phyloP scores from a whole-genome alignment of 2,329 filamentous ascomycete species.

The Teratosphaeriaceae sp. region DNA sequence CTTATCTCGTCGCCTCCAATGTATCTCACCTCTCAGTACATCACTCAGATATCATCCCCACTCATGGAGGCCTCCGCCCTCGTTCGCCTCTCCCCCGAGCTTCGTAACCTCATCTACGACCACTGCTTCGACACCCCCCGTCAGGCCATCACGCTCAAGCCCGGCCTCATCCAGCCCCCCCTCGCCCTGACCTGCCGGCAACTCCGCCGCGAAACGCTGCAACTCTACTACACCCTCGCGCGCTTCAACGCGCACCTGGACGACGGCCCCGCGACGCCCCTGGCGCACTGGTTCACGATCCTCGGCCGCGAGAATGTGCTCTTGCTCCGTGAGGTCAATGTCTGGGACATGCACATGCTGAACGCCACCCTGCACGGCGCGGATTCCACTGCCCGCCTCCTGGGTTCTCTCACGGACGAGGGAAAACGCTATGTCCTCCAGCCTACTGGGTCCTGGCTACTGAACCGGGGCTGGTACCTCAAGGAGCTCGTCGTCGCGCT shows the following conservation, averaged over 20 bases:
- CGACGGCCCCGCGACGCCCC: constrained; percentile 18
- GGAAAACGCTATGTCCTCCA: constrained; percentile 11
- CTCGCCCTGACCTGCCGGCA: constrained; percentile 18
- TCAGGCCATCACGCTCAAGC: constrained; percentile 16
- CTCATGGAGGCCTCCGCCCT: constrained; percentile 12
- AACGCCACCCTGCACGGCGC: constrained; percentile 18
- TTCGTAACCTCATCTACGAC: constrained; percentile 19
- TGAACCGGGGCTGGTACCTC: constrained; percentile 14
- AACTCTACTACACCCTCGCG: constrained; percentile 16
- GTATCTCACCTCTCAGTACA: no score
- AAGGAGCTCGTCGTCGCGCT: constrained; percentile 16
- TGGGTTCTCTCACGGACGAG: not conserved
- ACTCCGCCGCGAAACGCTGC: constrained; percentile 15
- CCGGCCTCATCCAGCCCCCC: constrained; percentile 11
- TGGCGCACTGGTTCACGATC: constrained; percentile 15
- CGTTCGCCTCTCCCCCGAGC: constrained; percentile 12
- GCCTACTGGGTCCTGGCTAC: constrained; percentile 12
- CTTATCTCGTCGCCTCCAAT: no score
- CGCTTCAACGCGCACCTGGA: constrained; percentile 24
- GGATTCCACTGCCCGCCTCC: constrained; percentile 7
- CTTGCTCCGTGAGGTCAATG: constrained; percentile 14
- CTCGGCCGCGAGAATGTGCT: constrained; percentile 12
- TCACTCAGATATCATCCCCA: no score
- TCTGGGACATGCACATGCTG: constrained; percentile 23
- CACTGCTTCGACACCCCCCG: constrained; percentile 14